Evolutionary conservation across 306 rosid genomes (phyloP).

Genomic region (Oxytropis ochrocephala): DNA sequence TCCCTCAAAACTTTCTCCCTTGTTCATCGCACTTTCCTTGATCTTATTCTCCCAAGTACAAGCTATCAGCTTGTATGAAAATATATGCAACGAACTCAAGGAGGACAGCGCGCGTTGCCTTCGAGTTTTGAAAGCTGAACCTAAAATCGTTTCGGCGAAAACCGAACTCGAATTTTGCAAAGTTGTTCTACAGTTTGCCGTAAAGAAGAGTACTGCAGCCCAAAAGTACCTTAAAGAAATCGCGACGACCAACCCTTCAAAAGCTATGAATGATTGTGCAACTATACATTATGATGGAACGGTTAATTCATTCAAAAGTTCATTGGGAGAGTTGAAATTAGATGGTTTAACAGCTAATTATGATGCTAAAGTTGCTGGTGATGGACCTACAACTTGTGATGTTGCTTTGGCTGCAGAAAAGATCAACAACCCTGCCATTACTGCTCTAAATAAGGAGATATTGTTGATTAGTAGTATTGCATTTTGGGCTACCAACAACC

Average conservation of each 20-base stretch:
- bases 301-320: constrained; percentile 22
- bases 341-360: constrained; percentile 11
- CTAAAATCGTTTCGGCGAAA: not conserved
- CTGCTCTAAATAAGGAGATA: not conserved
- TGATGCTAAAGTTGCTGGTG: constrained; percentile 28
- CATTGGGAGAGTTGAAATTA: not conserved
- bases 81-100: not conserved
- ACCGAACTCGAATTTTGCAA: not conserved
- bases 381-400: constrained; percentile 20
- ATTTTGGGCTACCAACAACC: not conserved
- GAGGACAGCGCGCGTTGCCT: not conserved
- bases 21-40: constrained; percentile 21
- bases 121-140: not conserved
- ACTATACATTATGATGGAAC: not conserved
- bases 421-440: constrained; percentile 1
- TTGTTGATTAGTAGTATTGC: constrained; percentile 18
- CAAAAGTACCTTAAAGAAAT: not conserved
- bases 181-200: not conserved
- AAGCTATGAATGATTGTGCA: constrained; percentile 7
- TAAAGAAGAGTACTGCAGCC: not conserved
- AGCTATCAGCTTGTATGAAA: not conserved
- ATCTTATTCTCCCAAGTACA: constrained; percentile 11
- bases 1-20: not conserved
- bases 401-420: not conserved
- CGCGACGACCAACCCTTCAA: not conserved